Percentiles rank a stretch among this genome's conserved stretches.
phyloP scores from a whole-genome alignment of 805 yeast genomes.

The Clavispora phyllophila region DNA sequence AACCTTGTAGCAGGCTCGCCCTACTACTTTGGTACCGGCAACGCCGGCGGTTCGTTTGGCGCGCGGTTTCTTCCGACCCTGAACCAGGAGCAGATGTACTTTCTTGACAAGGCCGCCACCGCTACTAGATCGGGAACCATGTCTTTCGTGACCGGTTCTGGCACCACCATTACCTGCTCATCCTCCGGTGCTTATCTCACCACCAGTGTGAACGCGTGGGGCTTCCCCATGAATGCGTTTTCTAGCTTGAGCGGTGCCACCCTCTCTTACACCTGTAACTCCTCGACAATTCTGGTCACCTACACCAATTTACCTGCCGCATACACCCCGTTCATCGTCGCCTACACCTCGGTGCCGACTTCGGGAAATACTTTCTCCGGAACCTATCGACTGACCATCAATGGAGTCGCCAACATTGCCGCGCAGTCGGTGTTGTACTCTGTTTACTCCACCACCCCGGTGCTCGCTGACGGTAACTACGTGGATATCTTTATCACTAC shows the following conservation, averaged over 20 bases:
- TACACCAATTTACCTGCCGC: constrained; percentile 26
- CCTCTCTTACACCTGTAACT: constrained; percentile 14
- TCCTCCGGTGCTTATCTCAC: constrained; percentile 17
- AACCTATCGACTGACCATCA: neutral
- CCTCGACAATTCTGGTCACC: constrained; percentile 4
- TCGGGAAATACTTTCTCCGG: neutral
- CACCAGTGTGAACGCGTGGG: constrained; percentile 19
- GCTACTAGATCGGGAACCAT: neutral
- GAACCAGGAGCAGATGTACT: neutral
- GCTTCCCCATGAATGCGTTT: constrained; percentile 9
- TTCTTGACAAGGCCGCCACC: neutral
- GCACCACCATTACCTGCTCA: constrained; percentile 17
- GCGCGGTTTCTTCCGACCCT: neutral
- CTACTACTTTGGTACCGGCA: neutral
- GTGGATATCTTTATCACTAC: neutral
- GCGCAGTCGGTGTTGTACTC: neutral
- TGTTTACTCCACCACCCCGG: neutral
- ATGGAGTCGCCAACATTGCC: neutral
- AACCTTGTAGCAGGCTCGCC: constrained; percentile 4
- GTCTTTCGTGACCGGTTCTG: neutral
- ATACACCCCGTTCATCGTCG: constrained; percentile 20
- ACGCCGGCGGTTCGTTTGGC: neutral
- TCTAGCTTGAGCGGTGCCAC: neutral
- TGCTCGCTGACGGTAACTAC: neutral
- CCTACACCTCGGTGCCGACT: constrained; percentile 1